phyloP scores from a whole-genome alignment of 225 moss, liverwort and hornwort genomes.

The Pleurozium schreberi region DNA sequence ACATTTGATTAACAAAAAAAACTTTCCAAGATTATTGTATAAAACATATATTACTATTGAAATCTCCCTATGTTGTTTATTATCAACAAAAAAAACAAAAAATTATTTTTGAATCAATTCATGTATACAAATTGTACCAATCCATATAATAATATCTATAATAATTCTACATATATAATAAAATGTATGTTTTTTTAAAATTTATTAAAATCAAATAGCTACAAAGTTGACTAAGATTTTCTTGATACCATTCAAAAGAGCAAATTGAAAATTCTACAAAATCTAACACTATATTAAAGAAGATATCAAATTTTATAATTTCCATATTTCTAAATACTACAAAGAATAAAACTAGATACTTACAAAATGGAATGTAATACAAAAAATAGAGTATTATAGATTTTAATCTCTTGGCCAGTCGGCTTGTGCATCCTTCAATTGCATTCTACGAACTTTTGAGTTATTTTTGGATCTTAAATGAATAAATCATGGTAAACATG shows the following conservation, averaged over 20 bases:
- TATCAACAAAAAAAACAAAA: too few relatives aligned
- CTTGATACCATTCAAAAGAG: background rate
- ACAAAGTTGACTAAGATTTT: background rate
- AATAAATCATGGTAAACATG: too few relatives aligned
- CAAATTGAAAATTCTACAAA: background rate
- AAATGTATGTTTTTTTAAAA: accelerated
- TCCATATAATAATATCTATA: accelerated
- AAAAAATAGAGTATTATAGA: background rate
- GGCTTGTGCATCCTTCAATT: too few relatives aligned
- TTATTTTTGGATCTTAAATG: too few relatives aligned
- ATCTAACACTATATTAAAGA: background rate
- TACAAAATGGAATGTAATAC: background rate
- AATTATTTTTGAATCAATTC: background rate
- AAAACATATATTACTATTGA: background rate
- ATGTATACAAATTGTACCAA: background rate
- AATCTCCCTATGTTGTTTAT: background rate
- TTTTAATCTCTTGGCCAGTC: too few relatives aligned
- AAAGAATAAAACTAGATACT: background rate
- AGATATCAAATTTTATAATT: too few relatives aligned
- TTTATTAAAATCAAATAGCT: accelerated
- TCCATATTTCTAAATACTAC: too few relatives aligned
- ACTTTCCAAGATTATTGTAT: background rate
- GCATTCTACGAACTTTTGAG: too few relatives aligned
- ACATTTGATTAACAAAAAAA: accelerated
- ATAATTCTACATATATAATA: background rate